Evolutionary conservation across 2,329 filamentous ascomycete genomes (phyloP), one percentile per base, ranked within the genome.

Genomic region (Teratosphaeriaceae sp.): DNA sequence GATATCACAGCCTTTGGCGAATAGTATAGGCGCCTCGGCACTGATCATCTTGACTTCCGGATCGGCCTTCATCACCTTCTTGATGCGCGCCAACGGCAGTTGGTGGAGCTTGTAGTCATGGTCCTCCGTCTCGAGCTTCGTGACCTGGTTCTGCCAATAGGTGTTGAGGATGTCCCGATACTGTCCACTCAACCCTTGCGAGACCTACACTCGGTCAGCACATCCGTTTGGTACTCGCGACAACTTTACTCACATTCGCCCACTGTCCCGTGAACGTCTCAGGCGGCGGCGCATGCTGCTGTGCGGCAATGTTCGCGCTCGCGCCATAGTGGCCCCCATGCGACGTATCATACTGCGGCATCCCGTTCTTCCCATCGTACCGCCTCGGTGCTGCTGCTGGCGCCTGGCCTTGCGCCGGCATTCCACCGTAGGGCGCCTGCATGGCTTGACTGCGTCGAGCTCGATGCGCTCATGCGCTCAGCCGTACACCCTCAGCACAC

Each of bases 31-130:
- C 1, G 92, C 92, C 69, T 98, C 92, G 7, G 92, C 92, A 3
- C 89, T 97, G 50, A 98, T 98, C 92, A 98, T 98, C 73, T 98
- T 98, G 37, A 98, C 92, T 59, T 98, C 92, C 0, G 92, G 92
- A 56, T 98, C 92, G 1, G 92, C 92, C 70, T 98, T 98, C 92
- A 98, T 98, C 53, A 98, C 92, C 67, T 98, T 98, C 75, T 98
- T 98, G 72, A 98, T 98, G 42, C 92, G 84, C n/a, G 92, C 92
- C 30, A 98, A 76, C 1, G 92, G 92, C 29, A 98, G 76, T 65
- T 97, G 92, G 65, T 98, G 92, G 44, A 97, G 79, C 69, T 98
- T 98, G 76, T 97, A 98, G 67, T 98, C 92, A 66, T 98, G 92
- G 38, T 85, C 88, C 58, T 97, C 92, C 47, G 79, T 87, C 69